These are phyloP conservation scores for Zygosaccharomyces kombuchaensis DNA, from an alignment of 805 yeast genomes.

Conservation along the genomic window DNA sequence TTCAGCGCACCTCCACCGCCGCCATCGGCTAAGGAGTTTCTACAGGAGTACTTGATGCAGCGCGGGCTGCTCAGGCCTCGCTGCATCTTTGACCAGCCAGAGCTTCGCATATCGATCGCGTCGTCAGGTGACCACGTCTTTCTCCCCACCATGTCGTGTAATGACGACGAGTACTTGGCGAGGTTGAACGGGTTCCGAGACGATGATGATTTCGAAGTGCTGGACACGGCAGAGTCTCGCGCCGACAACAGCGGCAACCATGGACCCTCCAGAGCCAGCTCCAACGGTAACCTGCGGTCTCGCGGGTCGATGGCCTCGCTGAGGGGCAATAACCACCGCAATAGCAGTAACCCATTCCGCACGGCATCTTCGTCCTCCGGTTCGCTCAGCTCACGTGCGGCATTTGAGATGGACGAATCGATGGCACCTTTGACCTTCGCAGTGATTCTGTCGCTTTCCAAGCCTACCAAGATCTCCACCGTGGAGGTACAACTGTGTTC, in stretches of 20 bases:
- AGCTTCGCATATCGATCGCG: conserved; percentile 28
- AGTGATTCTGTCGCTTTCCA: conserved; percentile 43
- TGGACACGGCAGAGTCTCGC: conserved; percentile 6
- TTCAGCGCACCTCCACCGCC: conserved; percentile 1
- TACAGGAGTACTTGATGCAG: conserved; percentile 22
- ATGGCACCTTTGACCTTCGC: conserved; percentile 51
- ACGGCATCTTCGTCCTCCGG: conserved; percentile 1
- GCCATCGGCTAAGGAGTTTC: conserved; percentile 14
- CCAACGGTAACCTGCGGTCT: conserved; percentile 1
- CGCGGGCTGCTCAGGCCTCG: conserved; percentile 30
- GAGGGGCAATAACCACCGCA: background rate
- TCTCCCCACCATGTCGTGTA: conserved; percentile 30
- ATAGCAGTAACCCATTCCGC: background rate
- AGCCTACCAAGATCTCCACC: conserved; percentile 38
- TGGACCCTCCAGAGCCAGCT: background rate
- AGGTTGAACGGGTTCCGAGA: conserved; percentile 24
- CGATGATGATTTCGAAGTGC: conserved; percentile 9
- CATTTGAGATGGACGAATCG: conserved; percentile 17
- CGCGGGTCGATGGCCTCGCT: background rate
- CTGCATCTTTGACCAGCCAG: conserved; percentile 15
- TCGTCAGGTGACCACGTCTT: conserved; percentile 36
- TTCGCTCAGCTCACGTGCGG: background rate
- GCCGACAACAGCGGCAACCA: background rate
- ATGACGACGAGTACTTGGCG: conserved; percentile 30
- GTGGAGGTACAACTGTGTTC: conserved; percentile 43